A percentile compares a stretch with the other conserved stretches of the same genome.
phyloP scores from a whole-genome alignment of 1,284 basidiomycete species.

The Pascua sp. region DNA sequence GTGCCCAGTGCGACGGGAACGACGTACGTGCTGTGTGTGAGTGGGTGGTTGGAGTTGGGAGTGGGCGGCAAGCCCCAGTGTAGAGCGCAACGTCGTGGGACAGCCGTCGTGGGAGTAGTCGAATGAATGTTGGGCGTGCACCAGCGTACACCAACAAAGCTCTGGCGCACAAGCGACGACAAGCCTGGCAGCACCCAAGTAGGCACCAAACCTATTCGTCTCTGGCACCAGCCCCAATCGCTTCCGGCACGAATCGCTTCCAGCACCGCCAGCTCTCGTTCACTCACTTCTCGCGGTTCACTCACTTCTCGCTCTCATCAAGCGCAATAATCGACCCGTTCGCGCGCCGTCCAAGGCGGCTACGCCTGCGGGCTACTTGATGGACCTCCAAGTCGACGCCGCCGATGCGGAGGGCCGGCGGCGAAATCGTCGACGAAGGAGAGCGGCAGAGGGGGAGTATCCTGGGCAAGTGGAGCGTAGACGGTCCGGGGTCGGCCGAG shows the following conservation, averaged over 20 bases:
- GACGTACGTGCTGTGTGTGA: slow-evolving; percentile 32
- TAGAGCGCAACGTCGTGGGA: no score
- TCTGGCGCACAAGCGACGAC: no score
- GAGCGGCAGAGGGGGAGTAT: background rate
- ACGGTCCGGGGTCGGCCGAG: no score
- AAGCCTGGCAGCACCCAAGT: no score
- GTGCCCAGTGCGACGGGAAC: slow-evolving; percentile 38
- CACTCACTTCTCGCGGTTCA: background rate
- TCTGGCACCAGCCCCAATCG: background rate
- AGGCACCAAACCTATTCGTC: no score
- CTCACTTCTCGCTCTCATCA: slow-evolving; percentile 6
- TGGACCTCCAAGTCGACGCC: slow-evolving; percentile 4
- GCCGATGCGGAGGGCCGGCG: slow-evolving; percentile 4
- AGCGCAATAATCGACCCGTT: slow-evolving; percentile 14
- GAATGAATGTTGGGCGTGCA: no score
- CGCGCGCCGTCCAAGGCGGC: background rate
- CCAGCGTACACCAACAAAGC: no score
- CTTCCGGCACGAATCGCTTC: background rate
- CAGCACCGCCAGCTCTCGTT: no score
- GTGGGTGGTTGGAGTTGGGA: background rate
- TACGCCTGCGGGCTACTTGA: background rate
- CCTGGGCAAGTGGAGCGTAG: background rate
- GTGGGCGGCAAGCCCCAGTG: no score
- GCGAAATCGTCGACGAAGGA: background rate
- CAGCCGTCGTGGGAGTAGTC: no score